Base-by-base conservation (phyloP, 768 basidiomycete genomes). In the Boletellus emodensis region DNA sequence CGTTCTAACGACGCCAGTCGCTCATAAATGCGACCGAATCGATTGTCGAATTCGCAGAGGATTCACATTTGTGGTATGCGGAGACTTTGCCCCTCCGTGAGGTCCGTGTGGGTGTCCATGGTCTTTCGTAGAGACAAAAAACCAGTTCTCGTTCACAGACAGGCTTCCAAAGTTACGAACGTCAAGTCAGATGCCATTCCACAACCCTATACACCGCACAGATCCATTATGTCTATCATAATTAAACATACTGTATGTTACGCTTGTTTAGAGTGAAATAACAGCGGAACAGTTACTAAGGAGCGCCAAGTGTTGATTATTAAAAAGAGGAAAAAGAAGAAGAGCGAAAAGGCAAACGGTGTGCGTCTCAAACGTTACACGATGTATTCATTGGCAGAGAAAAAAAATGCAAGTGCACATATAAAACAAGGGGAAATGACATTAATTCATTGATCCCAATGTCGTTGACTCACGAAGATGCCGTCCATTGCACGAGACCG, bases 401-500 rank as follows among this genome's bases (percentile, higher is more conserved):
- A 30, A 30, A 30, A 30, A 51, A 48, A 47, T 24, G 36, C 35
- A 36, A 49, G 49, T 28, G 28, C 38, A 55, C 42, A 40, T 50
- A 38, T 17, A 26, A 26, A 43, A 44, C 22, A 28, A 40, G 35
- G 40, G 44, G 40, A 46, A 44, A 40, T 22, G 34, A 15, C 8
- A 14, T 43, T 51, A 34, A 47, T 32, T 45, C 42, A 40, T 46
- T 12, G 26, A 45, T 1, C 36, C 34, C 24, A 46, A 17, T 10
- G 28, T 34, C 32, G 12, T 35, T 13, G 38, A 52, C 59, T 61
- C 46, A 66, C 44, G 60, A 55, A 24, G 64, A 51, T 33, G 59
- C 46, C 38, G 58, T 60, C 65, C 63, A 68, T 46, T 68, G 64
- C 12, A 62, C 54, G 8, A 68, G 54, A 34, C 69, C 61, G 30